Base-by-base conservation (phyloP, 139 green algal species). In the Chlamydomonas sp. region DNA sequence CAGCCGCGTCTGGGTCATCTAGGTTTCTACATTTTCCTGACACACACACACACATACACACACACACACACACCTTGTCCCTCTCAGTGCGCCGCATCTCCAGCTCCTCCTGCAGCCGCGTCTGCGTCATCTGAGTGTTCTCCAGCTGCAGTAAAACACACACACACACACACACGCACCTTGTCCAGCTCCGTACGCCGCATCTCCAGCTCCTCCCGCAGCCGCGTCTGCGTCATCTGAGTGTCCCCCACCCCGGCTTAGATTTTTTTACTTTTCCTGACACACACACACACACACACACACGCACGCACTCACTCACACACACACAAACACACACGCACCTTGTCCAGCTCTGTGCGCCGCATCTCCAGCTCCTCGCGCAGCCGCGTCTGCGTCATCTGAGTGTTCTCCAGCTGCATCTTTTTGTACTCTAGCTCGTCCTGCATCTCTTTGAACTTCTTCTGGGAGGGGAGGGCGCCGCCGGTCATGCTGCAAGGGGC, bases 401-500 rank as follows among this genome's bases (percentile, higher is more conserved):
- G 77, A n/a, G 77, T 83, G 69, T 76, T 83, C 65, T 83, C 77
- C 37, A 83, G 77, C 69, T 83, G 77, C 77, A 83, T 83, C 75
- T 86, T 80, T 73, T 87, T 88, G 75, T 89, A 87, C 66, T 85
- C 75, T 22, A 89, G 84, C 84, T 90, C 83, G 35, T 84, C 77
- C 71, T 79, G 73, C 76, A 85, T 83, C 72, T 87, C 73, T 49
- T 76, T 73, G 71, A 84, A 87, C 73, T 83, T 77, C 38, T 79
- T 80, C 67, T 79, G 64, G 34, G 58, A 76, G 26, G 82, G 76
- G 60, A 85, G 61, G n/a, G 70, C 60, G 16, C 49, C 61, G 16
- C 37, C 39, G 30, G 72, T 49, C 34, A 79, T 73, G 36, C 37
- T n/a, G n/a, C n/a, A n/a, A n/a, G n/a, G n/a, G n/a, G n/a, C n/a